Percentiles rank a stretch among this genome's conserved stretches.
Conservation (phyloP, 2,329 filamentous ascomycete genomes). For the Coniella vitis region DNA sequence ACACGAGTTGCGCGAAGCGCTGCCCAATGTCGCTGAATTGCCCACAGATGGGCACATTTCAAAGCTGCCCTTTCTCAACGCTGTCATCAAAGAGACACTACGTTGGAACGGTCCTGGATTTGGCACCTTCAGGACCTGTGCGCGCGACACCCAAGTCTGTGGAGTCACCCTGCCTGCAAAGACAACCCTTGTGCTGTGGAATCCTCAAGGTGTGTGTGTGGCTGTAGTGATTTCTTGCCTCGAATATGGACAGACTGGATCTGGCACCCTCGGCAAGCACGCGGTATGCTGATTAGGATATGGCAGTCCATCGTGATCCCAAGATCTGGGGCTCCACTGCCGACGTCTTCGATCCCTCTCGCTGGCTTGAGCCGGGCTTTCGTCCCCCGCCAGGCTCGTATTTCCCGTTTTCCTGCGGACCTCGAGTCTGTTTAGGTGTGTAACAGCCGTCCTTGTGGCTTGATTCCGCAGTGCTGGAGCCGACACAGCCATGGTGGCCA, state of each 20-base stretch:
- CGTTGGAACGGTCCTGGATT: background rate
- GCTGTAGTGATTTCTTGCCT: no score
- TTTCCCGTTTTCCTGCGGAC: background rate
- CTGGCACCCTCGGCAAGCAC: no score
- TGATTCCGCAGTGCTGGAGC: background rate
- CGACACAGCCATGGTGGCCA: no score
- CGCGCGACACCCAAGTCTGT: background rate
- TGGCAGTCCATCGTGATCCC: conserved; percentile 1
- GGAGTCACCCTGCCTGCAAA: background rate
- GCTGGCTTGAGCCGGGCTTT: background rate
- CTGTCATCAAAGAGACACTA: conserved; percentile 1
- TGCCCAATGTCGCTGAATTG: background rate
- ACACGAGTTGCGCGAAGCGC: background rate
- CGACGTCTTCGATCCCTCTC: background rate
- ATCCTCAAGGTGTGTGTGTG: background rate
- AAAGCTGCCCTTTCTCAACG: background rate
- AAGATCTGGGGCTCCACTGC: background rate
- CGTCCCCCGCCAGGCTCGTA: conserved; percentile 1
- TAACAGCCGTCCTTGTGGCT: background rate
- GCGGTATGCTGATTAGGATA: no score
- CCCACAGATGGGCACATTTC: background rate
- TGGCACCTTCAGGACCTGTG: background rate
- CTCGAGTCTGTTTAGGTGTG: background rate
- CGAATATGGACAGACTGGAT: no score
- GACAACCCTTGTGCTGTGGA: background rate